phyloP scores from a whole-genome alignment of 2,329 filamentous ascomycete species.

The Pleochaeta shiraiana region DNA sequence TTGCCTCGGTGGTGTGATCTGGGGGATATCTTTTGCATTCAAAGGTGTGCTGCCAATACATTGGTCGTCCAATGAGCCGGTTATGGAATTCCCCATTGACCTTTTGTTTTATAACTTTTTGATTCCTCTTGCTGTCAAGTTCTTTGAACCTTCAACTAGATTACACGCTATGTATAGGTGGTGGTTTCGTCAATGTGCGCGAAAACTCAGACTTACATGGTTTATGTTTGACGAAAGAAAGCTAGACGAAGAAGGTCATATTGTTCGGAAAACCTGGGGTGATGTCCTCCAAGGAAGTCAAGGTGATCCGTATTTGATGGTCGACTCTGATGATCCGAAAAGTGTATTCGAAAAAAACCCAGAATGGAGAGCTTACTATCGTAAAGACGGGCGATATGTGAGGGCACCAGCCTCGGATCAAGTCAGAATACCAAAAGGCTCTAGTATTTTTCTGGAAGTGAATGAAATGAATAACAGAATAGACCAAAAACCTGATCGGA shows the following conservation, averaged over 20 bases:
- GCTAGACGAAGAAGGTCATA: constrained; percentile 58
- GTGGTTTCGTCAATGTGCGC: constrained; percentile 86
- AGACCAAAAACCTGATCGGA: constrained; percentile 32
- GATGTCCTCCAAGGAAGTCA: constrained; percentile 26
- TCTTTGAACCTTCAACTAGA: constrained; percentile 67
- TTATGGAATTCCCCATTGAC: constrained; percentile 86
- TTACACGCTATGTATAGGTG: constrained; percentile 75
- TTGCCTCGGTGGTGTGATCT: constrained; percentile 88
- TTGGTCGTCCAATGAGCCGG: constrained; percentile 81
- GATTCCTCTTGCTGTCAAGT: constrained; percentile 67
- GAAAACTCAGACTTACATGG: constrained; percentile 59
- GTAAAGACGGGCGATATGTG: constrained; percentile 61
- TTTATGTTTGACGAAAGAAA: constrained; percentile 79
- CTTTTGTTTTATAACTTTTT: constrained; percentile 93
- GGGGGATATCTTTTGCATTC: constrained; percentile 53
- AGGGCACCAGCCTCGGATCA: constrained; percentile 89
- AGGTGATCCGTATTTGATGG: constrained; percentile 13
- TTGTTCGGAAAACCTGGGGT: constrained; percentile 37
- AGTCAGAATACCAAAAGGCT: constrained; percentile 76
- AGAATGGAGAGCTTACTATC: constrained; percentile 28
- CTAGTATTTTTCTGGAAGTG: constrained; percentile 59
- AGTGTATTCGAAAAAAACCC: constrained; percentile 25
- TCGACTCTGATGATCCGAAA: constrained; percentile 8
- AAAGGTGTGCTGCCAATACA: constrained; percentile 66
- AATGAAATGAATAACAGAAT: constrained; percentile 41